Base-by-base conservation (phyloP, 768 basidiomycete genomes). In the Serendipita vermifera region DNA sequence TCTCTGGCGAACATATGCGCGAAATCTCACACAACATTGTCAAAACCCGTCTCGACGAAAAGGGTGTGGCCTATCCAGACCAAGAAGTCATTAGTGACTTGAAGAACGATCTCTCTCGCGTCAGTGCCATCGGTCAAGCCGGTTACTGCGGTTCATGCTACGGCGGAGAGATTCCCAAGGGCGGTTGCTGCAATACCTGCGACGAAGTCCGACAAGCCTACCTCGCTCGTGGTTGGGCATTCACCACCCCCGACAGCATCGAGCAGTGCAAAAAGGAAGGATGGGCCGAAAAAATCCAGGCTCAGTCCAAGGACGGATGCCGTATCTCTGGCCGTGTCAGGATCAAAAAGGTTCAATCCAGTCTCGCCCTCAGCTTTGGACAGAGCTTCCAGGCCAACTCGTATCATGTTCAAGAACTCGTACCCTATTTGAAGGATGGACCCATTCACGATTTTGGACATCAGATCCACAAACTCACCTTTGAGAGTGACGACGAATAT, bases 321-420 rank as follows among this genome's bases (percentile, higher is more conserved):
- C 93, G 90, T 67, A 74, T 98, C 59, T 80, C 83, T 24, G 96
- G 96, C 38, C 82, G 83, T 55, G 79, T 99, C 58, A 85, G 85
- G 56, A 89, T 98, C 55, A 98, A 98, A 78, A 96, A 97, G 70
- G 94, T 97, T 60, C 78, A 91, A 60, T 92, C 93, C 57, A 96
- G 89, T 70, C 85, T 97, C 68, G 87, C 94, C 66, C 78, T 98
- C 63, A 91, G 89, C 3, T 93, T 91, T 1, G 96, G 96, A 31
- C 80, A 85, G 39, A 89, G 90, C n/a, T 99, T 93, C 85, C 93
- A 94, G 68, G 76, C 81, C 38, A 83, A 82, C 64, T 72, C 77
- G 55, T 81, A 83, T 59, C 81, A 87, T 68, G 74, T 87, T 36
- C 83, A 91, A 64, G 89, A 92, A 59, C 79, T 97, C 54, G 92